phyloP scores from a whole-genome alignment of 768 basidiomycete species.

The Piloderma croceum region DNA sequence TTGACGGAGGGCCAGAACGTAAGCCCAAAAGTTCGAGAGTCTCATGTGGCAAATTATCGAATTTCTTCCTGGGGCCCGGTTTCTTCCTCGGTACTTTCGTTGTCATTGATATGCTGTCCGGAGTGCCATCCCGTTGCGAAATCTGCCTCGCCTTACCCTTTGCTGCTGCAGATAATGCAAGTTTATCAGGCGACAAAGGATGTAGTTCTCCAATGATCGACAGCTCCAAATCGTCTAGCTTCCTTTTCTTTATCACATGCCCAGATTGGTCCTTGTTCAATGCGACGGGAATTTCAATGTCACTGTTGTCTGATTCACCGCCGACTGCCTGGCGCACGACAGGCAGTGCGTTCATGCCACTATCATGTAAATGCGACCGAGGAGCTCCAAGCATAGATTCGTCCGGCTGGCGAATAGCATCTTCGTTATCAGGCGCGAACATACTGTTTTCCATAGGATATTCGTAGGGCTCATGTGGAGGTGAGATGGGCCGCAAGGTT shows the following conservation, averaged over 20 bases:
- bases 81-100: conserved; percentile 53
- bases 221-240: conserved; percentile 53
- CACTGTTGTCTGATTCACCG: conserved; percentile 46
- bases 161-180: conserved; percentile 27
- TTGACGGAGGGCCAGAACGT: conserved; percentile 41
- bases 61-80: conserved; percentile 50
- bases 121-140: conserved; percentile 47
- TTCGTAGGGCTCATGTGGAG: conserved; percentile 21
- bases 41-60: conserved; percentile 46
- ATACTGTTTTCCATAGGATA: conserved; percentile 20
- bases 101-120: conserved; percentile 51
- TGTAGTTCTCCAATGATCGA: too few species aligned
- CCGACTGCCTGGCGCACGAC: conserved; percentile 51
- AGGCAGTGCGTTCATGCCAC: conserved; percentile 41
- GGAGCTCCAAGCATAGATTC: conserved; percentile 42
- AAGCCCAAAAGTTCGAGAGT: conserved; percentile 44
- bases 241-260: conserved; percentile 57
- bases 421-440: conserved; percentile 22
- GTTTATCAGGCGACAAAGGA: conserved; percentile 13
- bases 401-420: conserved; percentile 53
- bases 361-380: conserved; percentile 24
- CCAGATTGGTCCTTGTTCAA: conserved; percentile 33
- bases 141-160: conserved; percentile 49
- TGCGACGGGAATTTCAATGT: conserved; percentile 40
- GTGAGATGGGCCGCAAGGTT: conserved; percentile 30